Conservation (phyloP, 441 rosid species). For the Rhodomyrtus psidioides region DNA sequence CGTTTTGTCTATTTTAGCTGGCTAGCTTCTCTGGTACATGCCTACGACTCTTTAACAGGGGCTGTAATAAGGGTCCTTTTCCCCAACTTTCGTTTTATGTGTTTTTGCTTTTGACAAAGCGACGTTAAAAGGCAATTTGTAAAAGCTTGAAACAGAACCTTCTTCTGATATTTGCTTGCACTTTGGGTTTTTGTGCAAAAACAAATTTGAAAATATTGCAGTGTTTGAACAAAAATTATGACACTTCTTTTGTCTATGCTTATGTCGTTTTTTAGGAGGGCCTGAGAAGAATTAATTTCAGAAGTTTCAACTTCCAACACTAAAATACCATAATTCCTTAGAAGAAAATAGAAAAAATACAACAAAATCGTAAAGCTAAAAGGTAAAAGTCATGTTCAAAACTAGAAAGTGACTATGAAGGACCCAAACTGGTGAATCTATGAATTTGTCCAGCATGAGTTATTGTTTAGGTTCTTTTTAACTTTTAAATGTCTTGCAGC, state of each 20-base stretch:
- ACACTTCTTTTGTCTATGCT: neutral
- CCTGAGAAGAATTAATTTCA: neutral
- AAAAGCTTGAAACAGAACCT: neutral
- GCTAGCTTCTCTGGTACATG: neutral
- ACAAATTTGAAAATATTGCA: neutral
- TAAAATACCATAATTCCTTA: neutral
- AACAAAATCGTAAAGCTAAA: neutral
- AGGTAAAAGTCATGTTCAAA: neutral
- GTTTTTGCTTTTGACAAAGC: neutral
- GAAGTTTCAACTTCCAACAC: neutral
- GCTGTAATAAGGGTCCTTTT: neutral
- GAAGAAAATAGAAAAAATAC: neutral
- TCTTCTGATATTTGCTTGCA: neutral
- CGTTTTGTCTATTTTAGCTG: neutral
- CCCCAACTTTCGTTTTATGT: neutral
- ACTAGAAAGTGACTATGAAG: neutral
- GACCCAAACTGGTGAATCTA: neutral
- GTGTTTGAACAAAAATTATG: neutral
- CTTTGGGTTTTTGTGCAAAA: neutral
- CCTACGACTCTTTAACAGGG: neutral
- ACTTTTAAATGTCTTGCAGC: constrained; percentile 39
- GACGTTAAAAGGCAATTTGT: neutral
- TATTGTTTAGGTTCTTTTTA: neutral
- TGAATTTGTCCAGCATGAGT: neutral
- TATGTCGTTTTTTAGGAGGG: neutral